Base-by-base conservation (phyloP, 495 filamentous ascomycete genomes). In the Talaromyces liani region DNA sequence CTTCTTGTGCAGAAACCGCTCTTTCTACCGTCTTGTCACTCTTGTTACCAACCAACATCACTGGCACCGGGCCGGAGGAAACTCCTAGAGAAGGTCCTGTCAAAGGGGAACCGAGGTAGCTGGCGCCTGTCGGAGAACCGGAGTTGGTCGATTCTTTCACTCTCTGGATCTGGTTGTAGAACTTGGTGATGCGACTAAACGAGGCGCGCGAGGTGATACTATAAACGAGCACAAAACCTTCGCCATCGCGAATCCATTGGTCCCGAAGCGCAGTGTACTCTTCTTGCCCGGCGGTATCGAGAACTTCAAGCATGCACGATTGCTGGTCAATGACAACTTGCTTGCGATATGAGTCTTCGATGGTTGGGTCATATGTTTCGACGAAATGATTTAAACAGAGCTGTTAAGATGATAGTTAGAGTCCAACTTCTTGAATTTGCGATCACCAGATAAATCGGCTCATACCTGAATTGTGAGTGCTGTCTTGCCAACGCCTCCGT, bases 41-140 rank as follows among this genome's bases (percentile, higher is more conserved):
- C 80, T 98, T 98, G 78, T 98, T 98, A 41, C 95, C 94, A 29
- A 98, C 94, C 34, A 98, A 82, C 94, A 98, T 98, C 63, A 98
- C 92, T 18, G 94, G 94, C 2, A 93, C 91, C 10, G 89, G 88
- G 33, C 85, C 83, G 33, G 82, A 75, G 0, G 83, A 78, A 20
- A 77, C 75, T 53, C 82, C 77, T 71, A 86, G 75, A 16, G 83
- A 78, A 12, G 87, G 84, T 20, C 86, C 81, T 66, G 86, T 86
- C 39, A 91, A 84, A 22, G 91, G 87, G 57, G 92, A 91, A 55
- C 79, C 77, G 25, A 86, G 76, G 69, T 88, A 85, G 66, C 79
- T 75, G 61, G 76, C 73, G 31, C 77, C 75, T 34, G 85, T 82
- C 24, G 88, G 87, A 2, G 87, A 88, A 24, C 84, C 79, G 36